Percentiles rank a stretch among this genome's conserved stretches.
These are phyloP conservation scores for Calonectria pteridis DNA, from an alignment of 2,329 filamentous ascomycete species.

Conservation along the genomic window DNA sequence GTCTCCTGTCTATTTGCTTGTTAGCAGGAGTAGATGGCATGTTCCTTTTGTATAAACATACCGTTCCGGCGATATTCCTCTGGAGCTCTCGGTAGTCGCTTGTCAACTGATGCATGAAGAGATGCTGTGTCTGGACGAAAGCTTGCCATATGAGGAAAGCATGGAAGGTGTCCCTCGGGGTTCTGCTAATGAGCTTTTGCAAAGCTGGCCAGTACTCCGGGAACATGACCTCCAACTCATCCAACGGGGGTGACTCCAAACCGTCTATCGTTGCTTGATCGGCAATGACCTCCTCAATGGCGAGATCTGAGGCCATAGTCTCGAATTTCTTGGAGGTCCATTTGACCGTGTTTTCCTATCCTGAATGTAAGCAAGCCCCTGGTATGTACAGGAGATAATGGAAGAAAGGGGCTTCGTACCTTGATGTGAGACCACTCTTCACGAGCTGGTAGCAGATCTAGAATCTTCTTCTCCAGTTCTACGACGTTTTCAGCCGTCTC, in stretches of 20 bases:
- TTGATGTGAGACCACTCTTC: slow-evolving; percentile 7
- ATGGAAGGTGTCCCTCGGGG: slow-evolving; percentile 21
- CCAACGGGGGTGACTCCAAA: neutral
- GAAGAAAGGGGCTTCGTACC: neutral
- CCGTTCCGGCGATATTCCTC: slow-evolving; percentile 12
- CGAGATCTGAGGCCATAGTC: slow-evolving; percentile 6
- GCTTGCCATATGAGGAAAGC: slow-evolving; percentile 32
- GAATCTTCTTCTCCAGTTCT: slow-evolving; percentile 19
- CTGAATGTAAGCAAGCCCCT: neutral
- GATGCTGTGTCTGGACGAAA: slow-evolving; percentile 31
- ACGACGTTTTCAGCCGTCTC: slow-evolving; percentile 10
- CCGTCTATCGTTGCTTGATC: neutral
- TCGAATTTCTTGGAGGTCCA: slow-evolving; percentile 12
- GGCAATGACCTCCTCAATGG: neutral
- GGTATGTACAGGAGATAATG: too few relatives aligned
- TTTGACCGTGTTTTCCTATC: neutral
- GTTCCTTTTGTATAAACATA: neutral
- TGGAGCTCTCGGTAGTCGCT: neutral
- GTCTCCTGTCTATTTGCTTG: neutral
- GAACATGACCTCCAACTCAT: slow-evolving; percentile 27
- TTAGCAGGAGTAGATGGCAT: neutral
- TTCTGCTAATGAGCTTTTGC: slow-evolving; percentile 8
- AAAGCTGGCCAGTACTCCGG: slow-evolving; percentile 19
- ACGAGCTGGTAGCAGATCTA: slow-evolving; percentile 1
- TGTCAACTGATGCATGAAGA: neutral